These are phyloP conservation scores for Annulohypoxylon nitens DNA, from an alignment of 495 filamentous ascomycete species.

Conservation along the genomic window DNA sequence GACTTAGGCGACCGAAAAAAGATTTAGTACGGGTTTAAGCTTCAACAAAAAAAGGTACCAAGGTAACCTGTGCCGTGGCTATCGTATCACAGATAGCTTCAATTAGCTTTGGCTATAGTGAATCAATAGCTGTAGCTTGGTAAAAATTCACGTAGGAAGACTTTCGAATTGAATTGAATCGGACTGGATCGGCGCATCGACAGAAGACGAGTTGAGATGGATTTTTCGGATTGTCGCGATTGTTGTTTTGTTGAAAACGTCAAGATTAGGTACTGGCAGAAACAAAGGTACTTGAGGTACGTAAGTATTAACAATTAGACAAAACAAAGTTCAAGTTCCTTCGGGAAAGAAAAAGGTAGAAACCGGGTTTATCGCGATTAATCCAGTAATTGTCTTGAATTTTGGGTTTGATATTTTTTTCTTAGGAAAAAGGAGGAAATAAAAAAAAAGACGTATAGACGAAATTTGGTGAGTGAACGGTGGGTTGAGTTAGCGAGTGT, in stretches of 20 bases:
- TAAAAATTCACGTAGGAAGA: background rate
- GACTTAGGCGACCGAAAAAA: conserved; percentile 32
- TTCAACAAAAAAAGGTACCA: conserved; percentile 8
- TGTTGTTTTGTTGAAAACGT: conserved; percentile 12
- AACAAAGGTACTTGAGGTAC: conserved; percentile 22
- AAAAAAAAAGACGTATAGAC: background rate
- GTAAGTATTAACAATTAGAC: conserved; percentile 44
- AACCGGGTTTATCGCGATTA: conserved; percentile 33
- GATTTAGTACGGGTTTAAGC: conserved; percentile 23
- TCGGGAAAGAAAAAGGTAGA: conserved; percentile 40
- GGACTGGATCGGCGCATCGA: background rate
- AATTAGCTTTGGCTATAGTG: background rate
- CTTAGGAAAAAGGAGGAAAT: background rate
- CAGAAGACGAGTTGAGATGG: background rate
- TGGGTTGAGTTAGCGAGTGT: conserved; percentile 29
- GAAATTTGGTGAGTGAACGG: conserved; percentile 22
- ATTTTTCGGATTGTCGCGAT: conserved; percentile 5
- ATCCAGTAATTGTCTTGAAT: conserved; percentile 4
- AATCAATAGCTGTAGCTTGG: background rate
- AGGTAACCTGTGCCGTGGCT: background rate
- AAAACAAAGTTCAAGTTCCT: conserved; percentile 31
- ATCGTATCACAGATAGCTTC: conserved; percentile 8
- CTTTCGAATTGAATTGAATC: background rate
- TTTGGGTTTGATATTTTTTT: background rate
- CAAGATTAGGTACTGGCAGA: conserved; percentile 13